Evolutionary conservation across 106 monocot species (phyloP).

Genomic region (Phalaenopsis aphrodite): DNA sequence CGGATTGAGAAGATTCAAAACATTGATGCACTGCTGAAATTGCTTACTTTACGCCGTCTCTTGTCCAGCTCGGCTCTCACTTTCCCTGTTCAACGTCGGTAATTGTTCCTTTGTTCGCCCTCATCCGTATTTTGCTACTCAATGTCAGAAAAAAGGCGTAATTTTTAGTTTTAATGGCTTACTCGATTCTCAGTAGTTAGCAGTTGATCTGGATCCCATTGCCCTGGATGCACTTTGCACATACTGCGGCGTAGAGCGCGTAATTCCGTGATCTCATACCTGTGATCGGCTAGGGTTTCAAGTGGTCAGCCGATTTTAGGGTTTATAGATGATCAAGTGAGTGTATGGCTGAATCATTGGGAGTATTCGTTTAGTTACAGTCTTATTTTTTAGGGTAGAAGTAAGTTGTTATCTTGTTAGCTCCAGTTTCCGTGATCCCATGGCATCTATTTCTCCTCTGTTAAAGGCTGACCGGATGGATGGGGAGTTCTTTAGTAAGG

Average conservation of each 20-base stretch:
- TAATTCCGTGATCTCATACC: background rate
- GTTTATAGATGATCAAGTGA: background rate
- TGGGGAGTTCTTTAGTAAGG: slow-evolving; percentile 91
- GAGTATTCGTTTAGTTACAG: background rate
- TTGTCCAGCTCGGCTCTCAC: background rate
- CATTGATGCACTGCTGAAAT: slow-evolving; percentile 9
- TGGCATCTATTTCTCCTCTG: slow-evolving; percentile 31
- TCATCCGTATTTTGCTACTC: background rate
- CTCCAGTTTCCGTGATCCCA: slow-evolving; percentile 10
- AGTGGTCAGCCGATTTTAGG: slow-evolving; percentile 5
- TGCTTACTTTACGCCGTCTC: background rate
- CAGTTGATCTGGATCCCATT: slow-evolving; percentile 1
- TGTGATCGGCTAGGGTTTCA: slow-evolving; percentile 9
- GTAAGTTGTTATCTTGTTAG: background rate
- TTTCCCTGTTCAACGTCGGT: background rate
- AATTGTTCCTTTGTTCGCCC: background rate
- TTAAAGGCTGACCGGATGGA: slow-evolving; percentile 76
- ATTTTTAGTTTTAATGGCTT: background rate
- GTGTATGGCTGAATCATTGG: background rate
- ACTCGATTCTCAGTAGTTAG: background rate
- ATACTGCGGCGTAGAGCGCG: background rate
- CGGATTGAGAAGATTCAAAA: background rate
- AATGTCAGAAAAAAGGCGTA: background rate
- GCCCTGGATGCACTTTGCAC: background rate
- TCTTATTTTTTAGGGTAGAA: background rate